These are phyloP conservation scores for Capsicum baccatum DNA, from an alignment of 257 asterid genomes.

Conservation along the genomic window DNA sequence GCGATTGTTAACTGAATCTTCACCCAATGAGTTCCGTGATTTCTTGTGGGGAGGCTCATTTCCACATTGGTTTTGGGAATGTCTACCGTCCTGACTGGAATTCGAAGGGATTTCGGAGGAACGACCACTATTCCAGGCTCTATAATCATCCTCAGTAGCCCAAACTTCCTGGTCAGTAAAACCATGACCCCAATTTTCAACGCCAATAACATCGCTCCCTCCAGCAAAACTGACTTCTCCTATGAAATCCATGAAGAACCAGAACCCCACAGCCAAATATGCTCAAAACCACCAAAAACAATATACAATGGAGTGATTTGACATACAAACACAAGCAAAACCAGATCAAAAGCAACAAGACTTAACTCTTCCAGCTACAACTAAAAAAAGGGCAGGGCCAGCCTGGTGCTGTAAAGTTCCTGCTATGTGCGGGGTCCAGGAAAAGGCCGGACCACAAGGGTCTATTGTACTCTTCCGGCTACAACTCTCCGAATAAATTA, in stretches of 20 bases:
- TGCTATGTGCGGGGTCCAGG: no score
- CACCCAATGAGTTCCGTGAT: conserved; percentile 25
- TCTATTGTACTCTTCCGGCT: no score
- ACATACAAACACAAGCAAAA: conserved; percentile 17
- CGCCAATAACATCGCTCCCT: conserved; percentile 29
- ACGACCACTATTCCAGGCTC: conserved; percentile 30
- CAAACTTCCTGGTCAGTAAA: conserved; percentile 35
- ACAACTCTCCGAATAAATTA: not conserved
- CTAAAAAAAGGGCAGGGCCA: no score
- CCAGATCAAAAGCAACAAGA: not conserved
- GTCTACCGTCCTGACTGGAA: conserved; percentile 28
- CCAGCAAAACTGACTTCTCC: not conserved
- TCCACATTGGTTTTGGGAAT: conserved; percentile 18
- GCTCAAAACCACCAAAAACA: conserved; percentile 17
- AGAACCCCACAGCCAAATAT: not conserved
- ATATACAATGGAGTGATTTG: not conserved
- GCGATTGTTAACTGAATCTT: conserved; percentile 22
- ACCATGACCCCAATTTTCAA: conserved; percentile 35
- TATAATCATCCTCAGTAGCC: conserved; percentile 46
- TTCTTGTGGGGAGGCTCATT: conserved; percentile 39
- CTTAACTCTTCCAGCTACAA: not conserved
- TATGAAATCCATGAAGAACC: conserved; percentile 36
- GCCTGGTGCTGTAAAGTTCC: no score
- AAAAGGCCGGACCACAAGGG: no score
- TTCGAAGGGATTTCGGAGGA: conserved; percentile 30